Percentiles rank a stretch among this genome's conserved stretches.
Evolutionary conservation across 75 land plant species (phyloP).

Genomic region (Selaginella moellendorffii): DNA sequence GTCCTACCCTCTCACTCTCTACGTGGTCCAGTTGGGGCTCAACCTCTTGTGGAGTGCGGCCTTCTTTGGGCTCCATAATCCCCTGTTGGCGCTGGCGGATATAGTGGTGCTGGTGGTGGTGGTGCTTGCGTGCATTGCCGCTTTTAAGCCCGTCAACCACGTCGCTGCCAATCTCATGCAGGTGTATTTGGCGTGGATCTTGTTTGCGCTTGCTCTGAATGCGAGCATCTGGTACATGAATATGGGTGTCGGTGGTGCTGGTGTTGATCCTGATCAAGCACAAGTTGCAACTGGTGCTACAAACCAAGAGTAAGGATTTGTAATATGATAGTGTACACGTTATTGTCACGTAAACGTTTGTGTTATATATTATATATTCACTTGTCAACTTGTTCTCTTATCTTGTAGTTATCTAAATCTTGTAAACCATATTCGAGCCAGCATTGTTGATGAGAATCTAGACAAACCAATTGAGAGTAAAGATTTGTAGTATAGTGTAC

Average conservation of each 20-base stretch:
- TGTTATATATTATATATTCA: too few species aligned
- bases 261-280: too few species aligned
- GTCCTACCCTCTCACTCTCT: slow-evolving; percentile 25
- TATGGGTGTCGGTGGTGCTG: neutral
- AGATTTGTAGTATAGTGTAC: too few species aligned
- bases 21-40: slow-evolving; percentile 32
- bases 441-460: too few species aligned
- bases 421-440: too few species aligned
- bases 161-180: slow-evolving; percentile 51
- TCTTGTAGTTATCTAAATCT: too few species aligned
- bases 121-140: slow-evolving; percentile 17
- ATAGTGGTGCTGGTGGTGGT: slow-evolving; percentile 17
- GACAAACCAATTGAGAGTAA: too few species aligned
- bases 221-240: slow-evolving; percentile 24
- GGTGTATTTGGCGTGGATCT: slow-evolving; percentile 56
- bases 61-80: slow-evolving; percentile 30
- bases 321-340: too few species aligned
- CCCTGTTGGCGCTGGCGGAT: slow-evolving; percentile 26
- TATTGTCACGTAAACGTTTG: too few species aligned
- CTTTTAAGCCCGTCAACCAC: slow-evolving; percentile 34
- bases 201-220: slow-evolving; percentile 34
- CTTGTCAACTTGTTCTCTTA: too few species aligned
- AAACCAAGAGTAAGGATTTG: too few species aligned
- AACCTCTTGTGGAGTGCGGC: slow-evolving; percentile 39
- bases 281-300: too few species aligned